Evolutionary conservation across 2,329 filamentous ascomycete species (phyloP).

Genomic region (Aurifilum marmelostoma): DNA sequence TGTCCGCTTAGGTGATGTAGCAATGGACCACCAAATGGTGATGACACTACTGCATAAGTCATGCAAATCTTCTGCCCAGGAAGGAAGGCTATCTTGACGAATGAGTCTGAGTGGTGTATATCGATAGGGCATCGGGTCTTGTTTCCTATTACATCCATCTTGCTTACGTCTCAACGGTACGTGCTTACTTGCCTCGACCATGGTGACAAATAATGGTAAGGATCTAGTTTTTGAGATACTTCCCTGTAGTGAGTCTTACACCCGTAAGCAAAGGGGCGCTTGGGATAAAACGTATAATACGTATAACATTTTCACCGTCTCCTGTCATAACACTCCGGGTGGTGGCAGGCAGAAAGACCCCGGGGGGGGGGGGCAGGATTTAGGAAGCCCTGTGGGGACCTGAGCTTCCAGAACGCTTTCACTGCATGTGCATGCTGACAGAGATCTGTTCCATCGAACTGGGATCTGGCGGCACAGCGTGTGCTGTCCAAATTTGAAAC

Average conservation of each 20-base stretch:
- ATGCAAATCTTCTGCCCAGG: not conserved
- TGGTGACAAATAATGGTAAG: not conserved
- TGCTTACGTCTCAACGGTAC: not conserved
- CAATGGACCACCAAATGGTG: not conserved
- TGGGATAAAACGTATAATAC: not conserved
- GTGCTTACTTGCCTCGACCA: not conserved
- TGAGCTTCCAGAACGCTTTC: not conserved
- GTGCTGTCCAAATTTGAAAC: not conserved
- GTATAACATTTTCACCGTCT: not conserved
- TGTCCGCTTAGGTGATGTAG: not conserved
- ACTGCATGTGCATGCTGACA: not conserved
- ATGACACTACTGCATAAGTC: not conserved
- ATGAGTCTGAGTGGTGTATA: not conserved
- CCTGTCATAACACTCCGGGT: not conserved
- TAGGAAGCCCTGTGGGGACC: not conserved
- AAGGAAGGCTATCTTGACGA: not conserved
- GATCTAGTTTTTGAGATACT: not conserved
- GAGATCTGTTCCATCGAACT: no score
- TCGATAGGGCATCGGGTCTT: not conserved
- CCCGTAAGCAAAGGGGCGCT: not conserved
- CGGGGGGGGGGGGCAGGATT: no score
- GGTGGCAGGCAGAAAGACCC: not conserved
- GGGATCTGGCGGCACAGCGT: not conserved
- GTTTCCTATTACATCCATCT: not conserved
- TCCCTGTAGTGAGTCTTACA: no score